Evolutionary conservation across 2,329 filamentous ascomycete genomes (phyloP), one percentile per base, ranked within the genome.

Genomic region (Exophiala lecanii-corni): DNA sequence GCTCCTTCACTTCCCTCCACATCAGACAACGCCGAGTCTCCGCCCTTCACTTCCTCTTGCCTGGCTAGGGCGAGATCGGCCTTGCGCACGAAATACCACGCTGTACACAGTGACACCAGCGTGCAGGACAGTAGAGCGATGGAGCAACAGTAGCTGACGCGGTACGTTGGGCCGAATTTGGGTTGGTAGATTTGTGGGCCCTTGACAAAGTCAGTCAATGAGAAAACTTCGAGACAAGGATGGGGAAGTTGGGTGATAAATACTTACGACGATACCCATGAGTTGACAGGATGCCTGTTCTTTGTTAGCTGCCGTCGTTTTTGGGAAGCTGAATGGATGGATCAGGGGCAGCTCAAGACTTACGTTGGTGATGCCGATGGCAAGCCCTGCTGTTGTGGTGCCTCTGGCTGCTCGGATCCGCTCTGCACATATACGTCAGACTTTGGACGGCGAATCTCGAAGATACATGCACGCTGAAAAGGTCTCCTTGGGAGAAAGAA

Each of bases 291-390:
- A 64, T 2, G 64, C 30, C 30, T 32, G 5, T 5, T 7, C n/a
- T 6, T 32, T 32, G 30, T 32, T 32, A 32, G 30, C n/a, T 5
- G 30, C 17, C n/a, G n/a, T 7, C 6, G 9, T 9, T 9, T 9
- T n/a, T 9, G 7, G n/a, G 7, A 7, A 7, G 7, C 9, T 28
- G 9, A n/a, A 9, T 9, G n/a, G 25, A n/a, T 28, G 9, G 9
- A 28, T 9, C 9, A 9, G n/a, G 9, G 25, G n/a, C 9, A n/a
- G 9, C 25, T 28, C 9, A 9, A 28, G 17, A 5, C 30, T 32
- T 16, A 32, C 64, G 44, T 68, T 69, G 1, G 65, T 69, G n/a
- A 61, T 55, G 1, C 66, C 66, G 34, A 68, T 68, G 0, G 63
- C 65, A 3, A 68, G 47, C 2, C 65, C 65, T 1, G 65, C 59